A percentile compares a stretch with the other conserved stretches of the same genome.
Evolutionary conservation across 768 basidiomycete species (phyloP).

Genomic region (Naganishia vaughanmartiniae): DNA sequence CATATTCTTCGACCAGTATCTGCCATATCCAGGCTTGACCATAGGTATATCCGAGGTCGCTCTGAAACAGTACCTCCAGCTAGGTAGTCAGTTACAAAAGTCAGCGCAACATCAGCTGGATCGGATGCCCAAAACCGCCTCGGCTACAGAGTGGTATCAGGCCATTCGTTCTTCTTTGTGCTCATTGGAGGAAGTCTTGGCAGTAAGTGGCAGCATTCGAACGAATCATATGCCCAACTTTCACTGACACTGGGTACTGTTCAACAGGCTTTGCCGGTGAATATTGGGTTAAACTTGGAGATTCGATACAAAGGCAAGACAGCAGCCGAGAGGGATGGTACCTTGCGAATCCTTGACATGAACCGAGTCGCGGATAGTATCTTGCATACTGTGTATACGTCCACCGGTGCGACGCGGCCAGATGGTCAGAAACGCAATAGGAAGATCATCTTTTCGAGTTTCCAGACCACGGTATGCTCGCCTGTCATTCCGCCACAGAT

Average conservation of each 20-base stretch:
- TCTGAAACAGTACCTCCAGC: conserved; percentile 68
- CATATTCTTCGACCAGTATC: conserved; percentile 68
- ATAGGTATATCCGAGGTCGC: conserved; percentile 82
- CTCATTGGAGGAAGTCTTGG: conserved; percentile 70
- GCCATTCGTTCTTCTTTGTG: conserved; percentile 56
- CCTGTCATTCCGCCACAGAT: background rate
- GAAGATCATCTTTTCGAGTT: conserved; percentile 87
- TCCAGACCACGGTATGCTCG: conserved; percentile 68
- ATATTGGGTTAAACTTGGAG: conserved; percentile 75
- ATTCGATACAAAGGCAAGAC: conserved; percentile 68
- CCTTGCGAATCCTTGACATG: conserved; percentile 64
- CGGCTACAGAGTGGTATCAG: conserved; percentile 52
- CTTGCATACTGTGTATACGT: conserved; percentile 75
- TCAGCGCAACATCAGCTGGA: conserved; percentile 17
- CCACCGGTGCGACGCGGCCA: conserved; percentile 46
- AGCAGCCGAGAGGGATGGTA: conserved; percentile 55
- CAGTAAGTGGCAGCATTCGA: conserved; percentile 57
- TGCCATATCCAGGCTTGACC: conserved; percentile 72
- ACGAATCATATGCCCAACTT: conserved; percentile 8
- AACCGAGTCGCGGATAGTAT: conserved; percentile 83
- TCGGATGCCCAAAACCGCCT: conserved; percentile 15
- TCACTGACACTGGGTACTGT: background rate
- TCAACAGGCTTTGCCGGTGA: conserved; percentile 44
- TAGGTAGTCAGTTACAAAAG: conserved; percentile 59
- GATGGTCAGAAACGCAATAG: conserved; percentile 63